Evolutionary conservation across 306 rosid genomes (phyloP).

Genomic region (Cicer pinnatifidum): DNA sequence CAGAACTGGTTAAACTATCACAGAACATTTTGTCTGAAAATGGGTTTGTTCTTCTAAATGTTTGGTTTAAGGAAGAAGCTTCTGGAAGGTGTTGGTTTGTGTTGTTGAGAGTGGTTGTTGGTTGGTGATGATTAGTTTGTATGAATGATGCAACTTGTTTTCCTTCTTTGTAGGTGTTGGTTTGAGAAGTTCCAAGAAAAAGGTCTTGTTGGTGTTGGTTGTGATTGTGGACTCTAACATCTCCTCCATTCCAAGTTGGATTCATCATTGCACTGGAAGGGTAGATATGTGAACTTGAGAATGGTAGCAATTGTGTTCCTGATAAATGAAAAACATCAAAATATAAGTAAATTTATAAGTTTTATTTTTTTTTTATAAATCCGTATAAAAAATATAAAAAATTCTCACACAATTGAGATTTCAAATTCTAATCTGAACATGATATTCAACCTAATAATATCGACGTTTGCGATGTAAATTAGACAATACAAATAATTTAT

Average conservation of each 20-base stretch:
- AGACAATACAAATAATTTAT: too few relatives aligned
- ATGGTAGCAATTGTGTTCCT: conserved; percentile 76
- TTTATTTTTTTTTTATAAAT: too few relatives aligned
- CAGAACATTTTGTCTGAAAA: conserved; percentile 58
- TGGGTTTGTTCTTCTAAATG: conserved; percentile 52
- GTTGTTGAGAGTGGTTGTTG: conserved; percentile 1
- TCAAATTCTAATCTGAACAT: too few relatives aligned
- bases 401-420: too few relatives aligned
- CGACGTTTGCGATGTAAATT: too few relatives aligned
- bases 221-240: conserved; percentile 56
- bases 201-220: conserved; percentile 52
- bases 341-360: neutral
- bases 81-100: conserved; percentile 43
- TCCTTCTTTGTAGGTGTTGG: conserved; percentile 52
- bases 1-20: conserved; percentile 44
- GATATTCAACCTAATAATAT: too few relatives aligned
- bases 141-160: conserved; percentile 52
- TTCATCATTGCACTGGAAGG: conserved; percentile 58
- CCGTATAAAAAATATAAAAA: too few relatives aligned
- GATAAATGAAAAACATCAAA: conserved; percentile 20
- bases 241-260: conserved; percentile 63
- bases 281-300: conserved; percentile 64
- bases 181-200: conserved; percentile 58
- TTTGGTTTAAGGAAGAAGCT: conserved; percentile 52
- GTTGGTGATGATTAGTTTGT: conserved; percentile 40